phyloP scores from a whole-genome alignment of 2,329 filamentous ascomycete genomes.

The Shiraia sp. region DNA sequence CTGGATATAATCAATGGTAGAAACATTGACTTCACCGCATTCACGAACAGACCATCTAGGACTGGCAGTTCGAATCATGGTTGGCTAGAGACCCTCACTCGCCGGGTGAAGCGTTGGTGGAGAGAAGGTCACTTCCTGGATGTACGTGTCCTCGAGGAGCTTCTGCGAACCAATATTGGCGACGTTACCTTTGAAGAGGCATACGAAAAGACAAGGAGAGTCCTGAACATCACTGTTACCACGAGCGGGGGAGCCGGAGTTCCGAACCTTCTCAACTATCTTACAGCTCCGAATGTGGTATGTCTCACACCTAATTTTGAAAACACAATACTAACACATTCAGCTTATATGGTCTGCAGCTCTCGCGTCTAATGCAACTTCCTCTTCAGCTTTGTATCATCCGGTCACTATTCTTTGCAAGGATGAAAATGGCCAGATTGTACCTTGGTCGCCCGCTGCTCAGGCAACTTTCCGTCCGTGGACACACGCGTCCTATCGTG shows the following conservation, averaged over 20 bases:
- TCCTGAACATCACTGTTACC: conserved; percentile 89
- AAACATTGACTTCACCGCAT: conserved; percentile 81
- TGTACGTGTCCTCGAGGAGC: conserved; percentile 78
- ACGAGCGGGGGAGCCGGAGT: conserved; percentile 74
- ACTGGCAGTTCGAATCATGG: conserved; percentile 34
- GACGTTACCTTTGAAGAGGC: conserved; percentile 94
- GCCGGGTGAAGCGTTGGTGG: conserved; percentile 70
- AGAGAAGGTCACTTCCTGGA: conserved; percentile 83
- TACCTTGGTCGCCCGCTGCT: conserved; percentile 69
- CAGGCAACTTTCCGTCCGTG: conserved; percentile 70
- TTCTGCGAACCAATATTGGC: conserved; percentile 81
- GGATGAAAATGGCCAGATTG: conserved; percentile 70
- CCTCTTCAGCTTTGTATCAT: conserved; percentile 67
- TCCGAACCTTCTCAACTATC: conserved; percentile 85
- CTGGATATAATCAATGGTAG: conserved; percentile 75
- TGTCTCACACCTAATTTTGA: conserved; percentile 42
- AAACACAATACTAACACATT: conserved; percentile 11
- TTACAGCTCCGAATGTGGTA: conserved; percentile 91
- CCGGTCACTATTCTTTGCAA: conserved; percentile 76
- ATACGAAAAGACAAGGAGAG: conserved; percentile 79
- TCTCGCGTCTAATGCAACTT: conserved; percentile 73
- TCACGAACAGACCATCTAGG: conserved; percentile 53
- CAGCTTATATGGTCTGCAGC: conserved; percentile 81
- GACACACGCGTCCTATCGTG: conserved; percentile 65
- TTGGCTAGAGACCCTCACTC: conserved; percentile 61